A percentile compares a stretch with the other conserved stretches of the same genome.
Evolutionary conservation across 2,329 filamentous ascomycete genomes (phyloP).

Genomic region (Aspergillus sp.): DNA sequence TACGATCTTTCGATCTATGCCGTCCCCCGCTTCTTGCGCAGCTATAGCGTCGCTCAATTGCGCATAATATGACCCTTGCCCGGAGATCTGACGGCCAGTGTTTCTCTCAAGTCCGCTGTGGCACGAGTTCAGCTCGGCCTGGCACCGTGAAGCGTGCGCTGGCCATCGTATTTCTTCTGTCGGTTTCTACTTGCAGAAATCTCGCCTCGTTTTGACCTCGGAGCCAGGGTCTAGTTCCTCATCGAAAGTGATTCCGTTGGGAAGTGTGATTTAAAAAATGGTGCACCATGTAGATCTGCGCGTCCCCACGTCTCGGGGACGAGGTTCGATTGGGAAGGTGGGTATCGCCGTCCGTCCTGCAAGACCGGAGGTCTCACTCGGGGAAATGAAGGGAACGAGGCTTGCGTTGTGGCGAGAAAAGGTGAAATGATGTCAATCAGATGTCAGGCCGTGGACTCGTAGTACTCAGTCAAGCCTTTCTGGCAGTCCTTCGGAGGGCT

Average conservation of each 20-base stretch:
- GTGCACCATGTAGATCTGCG: background rate
- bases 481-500: background rate
- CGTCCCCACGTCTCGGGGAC: background rate
- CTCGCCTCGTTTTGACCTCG: background rate
- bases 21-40: no score
- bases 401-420: background rate
- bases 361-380: background rate
- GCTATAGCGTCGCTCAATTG: no score
- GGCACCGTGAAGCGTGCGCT: no score
- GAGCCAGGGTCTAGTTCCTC: background rate
- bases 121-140: no score
- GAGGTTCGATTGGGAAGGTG: background rate
- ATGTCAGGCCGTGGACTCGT: background rate
- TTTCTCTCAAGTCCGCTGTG: no score
- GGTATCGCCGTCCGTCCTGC: background rate
- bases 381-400: background rate
- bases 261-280: background rate
- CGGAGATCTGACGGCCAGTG: no score
- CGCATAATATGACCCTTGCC: no score
- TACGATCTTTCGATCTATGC: no score
- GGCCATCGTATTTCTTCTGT: no score
- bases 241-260: background rate
- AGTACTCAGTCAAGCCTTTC: no score
- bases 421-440: background rate
- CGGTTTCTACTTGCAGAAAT: no score